Evolutionary conservation across 495 filamentous ascomycete genomes (phyloP), one percentile per base, ranked within the genome.

Genomic region (Tuber melanosporum): DNA sequence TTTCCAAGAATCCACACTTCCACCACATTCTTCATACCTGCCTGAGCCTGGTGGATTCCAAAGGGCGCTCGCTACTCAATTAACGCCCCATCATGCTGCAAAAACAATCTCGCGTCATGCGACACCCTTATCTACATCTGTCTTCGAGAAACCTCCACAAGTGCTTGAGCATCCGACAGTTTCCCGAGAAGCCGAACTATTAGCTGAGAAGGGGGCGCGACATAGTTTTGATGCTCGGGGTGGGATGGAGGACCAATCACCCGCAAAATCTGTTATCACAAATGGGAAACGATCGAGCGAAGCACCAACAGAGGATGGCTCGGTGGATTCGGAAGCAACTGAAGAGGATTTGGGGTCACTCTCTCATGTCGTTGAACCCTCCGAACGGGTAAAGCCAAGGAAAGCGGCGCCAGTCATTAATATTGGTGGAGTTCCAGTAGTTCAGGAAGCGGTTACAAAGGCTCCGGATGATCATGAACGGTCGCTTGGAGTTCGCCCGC

Each of bases 1-100:
- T 73, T 83, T 83, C 66, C 78, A 76, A 45, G 81, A 83, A 72
- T 76, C 75, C 46, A 80, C 81, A 32, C 76, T 83, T 26, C 80
- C 75, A 69, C 77, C 76, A 52, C 73, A 77, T 77, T 72, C 77
- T 72, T 74, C 77, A 20, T 79, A 80, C 66, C 80, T 74, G 20
- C 77, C 80, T 22, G 80, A 82, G 47, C 81, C 80, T 72, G 77
- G 80, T 52, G 77, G 77, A 26, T 71, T 79, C 45, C 26, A 70
- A 3, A 79, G 76, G 26, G 39, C 79, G 62, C 39, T 71, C 57
- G 32, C 73, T 3, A 73, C 77, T n/a, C 72, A 70, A 14, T 74
- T 74, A 41, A 46, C 57, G 42, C 72, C 70, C 17, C 78, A 77
- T 42, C 57, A 70, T 43, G 46, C 57, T 52, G 73, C 41, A 52